phyloP scores from a whole-genome alignment of 331 rosid species.

The Phaseolus coccineus region DNA sequence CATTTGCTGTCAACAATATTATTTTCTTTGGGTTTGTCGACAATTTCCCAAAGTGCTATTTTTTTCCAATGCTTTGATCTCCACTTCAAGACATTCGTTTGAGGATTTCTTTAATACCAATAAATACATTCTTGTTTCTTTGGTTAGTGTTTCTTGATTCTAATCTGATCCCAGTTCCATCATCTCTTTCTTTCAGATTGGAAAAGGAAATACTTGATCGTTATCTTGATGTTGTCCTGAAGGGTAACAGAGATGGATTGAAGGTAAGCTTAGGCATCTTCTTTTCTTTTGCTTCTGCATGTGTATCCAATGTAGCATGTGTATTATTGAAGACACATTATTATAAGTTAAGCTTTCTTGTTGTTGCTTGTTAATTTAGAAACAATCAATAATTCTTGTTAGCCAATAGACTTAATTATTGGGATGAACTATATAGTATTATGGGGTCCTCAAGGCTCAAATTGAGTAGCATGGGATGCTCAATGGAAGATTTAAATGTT shows the following conservation, averaged over 20 bases:
- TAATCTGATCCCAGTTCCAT: too few species aligned
- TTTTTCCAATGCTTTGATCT: too few species aligned
- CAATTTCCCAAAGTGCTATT: too few species aligned
- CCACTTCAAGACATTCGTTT: too few species aligned
- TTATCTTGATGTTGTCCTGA: slow-evolving; percentile 88
- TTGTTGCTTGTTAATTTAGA: slow-evolving; percentile 27
- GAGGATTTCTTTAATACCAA: too few species aligned
- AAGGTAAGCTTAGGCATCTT: slow-evolving; percentile 61
- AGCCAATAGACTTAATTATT: background rate
- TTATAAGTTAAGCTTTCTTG: slow-evolving; percentile 5
- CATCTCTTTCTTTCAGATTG: slow-evolving; percentile 65
- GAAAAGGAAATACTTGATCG: slow-evolving; percentile 96
- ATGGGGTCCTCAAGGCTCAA: too few species aligned
- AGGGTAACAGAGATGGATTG: slow-evolving; percentile 96
- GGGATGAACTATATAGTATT: background rate
- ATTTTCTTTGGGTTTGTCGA: too few species aligned
- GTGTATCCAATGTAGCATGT: background rate
- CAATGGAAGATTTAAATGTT: too few species aligned
- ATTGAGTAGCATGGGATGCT: too few species aligned
- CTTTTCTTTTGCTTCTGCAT: slow-evolving; percentile 28
- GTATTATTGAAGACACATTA: slow-evolving; percentile 18
- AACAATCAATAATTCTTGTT: slow-evolving; percentile 7
- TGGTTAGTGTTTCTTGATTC: too few species aligned
- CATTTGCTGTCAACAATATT: too few species aligned
- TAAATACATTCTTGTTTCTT: too few species aligned